Evolutionary conservation across 495 filamentous ascomycete species (phyloP).

Genomic region (Aspergillus carlsbadensis): DNA sequence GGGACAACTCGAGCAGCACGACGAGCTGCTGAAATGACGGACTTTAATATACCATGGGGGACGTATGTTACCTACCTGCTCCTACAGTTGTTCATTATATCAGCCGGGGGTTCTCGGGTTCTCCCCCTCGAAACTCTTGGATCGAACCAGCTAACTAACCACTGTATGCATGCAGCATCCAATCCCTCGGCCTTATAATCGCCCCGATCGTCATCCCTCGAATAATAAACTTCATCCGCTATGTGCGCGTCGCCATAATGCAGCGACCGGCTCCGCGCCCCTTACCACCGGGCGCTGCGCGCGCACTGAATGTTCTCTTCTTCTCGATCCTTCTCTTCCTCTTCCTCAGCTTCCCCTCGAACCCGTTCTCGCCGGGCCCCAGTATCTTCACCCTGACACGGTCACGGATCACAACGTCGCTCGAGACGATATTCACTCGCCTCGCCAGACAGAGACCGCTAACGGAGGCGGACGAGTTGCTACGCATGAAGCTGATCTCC

Average conservation of each 20-base stretch:
- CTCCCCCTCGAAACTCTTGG: no score
- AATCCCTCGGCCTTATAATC: conserved; percentile 80
- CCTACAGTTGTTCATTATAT: no score
- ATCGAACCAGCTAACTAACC: background rate
- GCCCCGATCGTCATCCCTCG: conserved; percentile 81
- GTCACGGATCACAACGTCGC: conserved; percentile 80
- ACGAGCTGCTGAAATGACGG: background rate
- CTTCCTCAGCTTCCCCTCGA: conserved; percentile 65
- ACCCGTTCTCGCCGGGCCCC: conserved; percentile 54
- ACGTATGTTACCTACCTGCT: background rate
- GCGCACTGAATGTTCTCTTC: conserved; percentile 63
- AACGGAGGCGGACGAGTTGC: conserved; percentile 58
- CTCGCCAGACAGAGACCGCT: conserved; percentile 65
- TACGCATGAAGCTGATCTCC: conserved; percentile 66
- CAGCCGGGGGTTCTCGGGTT: no score
- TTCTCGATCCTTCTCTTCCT: conserved; percentile 55
- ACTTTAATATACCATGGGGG: background rate
- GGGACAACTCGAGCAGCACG: background rate
- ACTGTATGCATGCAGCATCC: conserved; percentile 50
- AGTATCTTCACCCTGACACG: conserved; percentile 80
- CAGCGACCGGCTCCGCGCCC: conserved; percentile 55
- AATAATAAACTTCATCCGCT: conserved; percentile 67
- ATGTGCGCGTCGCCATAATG: conserved; percentile 55
- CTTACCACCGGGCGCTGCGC: conserved; percentile 38
- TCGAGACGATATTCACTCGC: conserved; percentile 81